phyloP scores from a whole-genome alignment of 169 alveolate species.

The Eimeria maxima region DNA sequence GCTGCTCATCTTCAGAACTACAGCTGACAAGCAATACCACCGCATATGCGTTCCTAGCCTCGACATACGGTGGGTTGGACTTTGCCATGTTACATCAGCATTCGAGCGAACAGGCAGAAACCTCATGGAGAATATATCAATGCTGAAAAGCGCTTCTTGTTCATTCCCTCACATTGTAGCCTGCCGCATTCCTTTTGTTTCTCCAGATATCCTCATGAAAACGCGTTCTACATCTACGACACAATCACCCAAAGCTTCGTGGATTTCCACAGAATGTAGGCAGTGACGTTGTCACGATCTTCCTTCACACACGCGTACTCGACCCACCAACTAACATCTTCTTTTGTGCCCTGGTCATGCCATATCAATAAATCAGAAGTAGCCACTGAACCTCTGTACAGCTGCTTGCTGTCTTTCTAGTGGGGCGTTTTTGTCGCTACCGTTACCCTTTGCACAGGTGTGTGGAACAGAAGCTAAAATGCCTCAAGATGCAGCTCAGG shows the following conservation, averaged over 20 bases:
- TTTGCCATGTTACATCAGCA: not conserved
- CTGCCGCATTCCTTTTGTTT: not conserved
- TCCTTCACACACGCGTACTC: not conserved
- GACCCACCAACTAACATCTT: not conserved
- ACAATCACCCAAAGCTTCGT: slow-evolving; percentile 64
- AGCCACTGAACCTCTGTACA: not conserved
- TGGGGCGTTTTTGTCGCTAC: not conserved
- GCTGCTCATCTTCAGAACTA: slow-evolving; percentile 39
- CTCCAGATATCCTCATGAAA: slow-evolving; percentile 72
- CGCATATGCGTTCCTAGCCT: slow-evolving; percentile 77
- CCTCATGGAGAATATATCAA: not conserved
- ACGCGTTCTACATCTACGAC: slow-evolving; percentile 51
- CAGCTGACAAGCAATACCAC: slow-evolving; percentile 54
- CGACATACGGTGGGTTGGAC: slow-evolving; percentile 58
- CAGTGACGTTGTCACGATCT: not conserved
- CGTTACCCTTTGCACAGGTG: not conserved
- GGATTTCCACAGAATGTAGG: slow-evolving; percentile 66
- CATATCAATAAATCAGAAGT: not conserved
- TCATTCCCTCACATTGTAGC: not conserved
- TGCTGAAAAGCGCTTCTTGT: not conserved
- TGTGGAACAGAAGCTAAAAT: slow-evolving; percentile 24
- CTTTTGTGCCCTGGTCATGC: not conserved
- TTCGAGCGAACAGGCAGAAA: not conserved
- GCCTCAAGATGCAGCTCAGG: slow-evolving; percentile 24
- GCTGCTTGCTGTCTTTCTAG: not conserved